Evolutionary conservation across 108 stramenopile genomes (phyloP).

Genomic region (Pseudonitzschia pungens): DNA sequence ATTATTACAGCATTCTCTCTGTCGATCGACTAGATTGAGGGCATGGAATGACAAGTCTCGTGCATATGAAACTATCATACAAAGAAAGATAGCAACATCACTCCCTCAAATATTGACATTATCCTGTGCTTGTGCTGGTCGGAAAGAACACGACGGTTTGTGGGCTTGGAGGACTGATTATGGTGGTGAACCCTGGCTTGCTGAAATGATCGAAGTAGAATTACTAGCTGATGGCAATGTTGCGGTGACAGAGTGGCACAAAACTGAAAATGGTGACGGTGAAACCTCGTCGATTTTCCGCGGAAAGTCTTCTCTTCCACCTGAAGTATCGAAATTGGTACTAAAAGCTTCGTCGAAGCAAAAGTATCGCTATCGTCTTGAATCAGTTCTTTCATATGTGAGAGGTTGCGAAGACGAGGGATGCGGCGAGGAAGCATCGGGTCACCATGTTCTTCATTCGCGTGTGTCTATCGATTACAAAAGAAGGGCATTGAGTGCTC

Average conservation of each 20-base stretch:
- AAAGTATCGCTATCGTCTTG: conserved; percentile 58
- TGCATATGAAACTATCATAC: conserved; percentile 82
- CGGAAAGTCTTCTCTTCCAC: conserved; percentile 41
- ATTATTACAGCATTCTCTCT: conserved; percentile 68
- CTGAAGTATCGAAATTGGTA: conserved; percentile 35
- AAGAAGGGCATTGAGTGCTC: conserved; percentile 25
- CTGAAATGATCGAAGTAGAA: conserved; percentile 73
- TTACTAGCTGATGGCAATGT: conserved; percentile 59
- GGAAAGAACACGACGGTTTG: conserved; percentile 58
- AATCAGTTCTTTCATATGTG: conserved; percentile 63
- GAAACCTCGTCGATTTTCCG: conserved; percentile 45
- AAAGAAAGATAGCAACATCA: conserved; percentile 71
- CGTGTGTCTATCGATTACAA: conserved; percentile 49
- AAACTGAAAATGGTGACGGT: conserved; percentile 36
- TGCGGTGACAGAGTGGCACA: conserved; percentile 48
- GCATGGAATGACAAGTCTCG: conserved; percentile 69
- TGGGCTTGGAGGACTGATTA: conserved; percentile 58
- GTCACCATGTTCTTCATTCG: conserved; percentile 79
- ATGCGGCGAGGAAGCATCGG: conserved; percentile 24
- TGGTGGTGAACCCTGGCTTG: conserved; percentile 54
- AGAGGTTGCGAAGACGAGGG: conserved; percentile 32
- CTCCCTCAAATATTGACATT: conserved; percentile 69
- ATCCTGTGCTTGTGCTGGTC: conserved; percentile 78
- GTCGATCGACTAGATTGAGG: conserved; percentile 72
- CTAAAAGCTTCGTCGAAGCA: conserved; percentile 10